Base-by-base conservation (phyloP, 2,329 filamentous ascomycete species). In the Lachnellula willkommii region DNA sequence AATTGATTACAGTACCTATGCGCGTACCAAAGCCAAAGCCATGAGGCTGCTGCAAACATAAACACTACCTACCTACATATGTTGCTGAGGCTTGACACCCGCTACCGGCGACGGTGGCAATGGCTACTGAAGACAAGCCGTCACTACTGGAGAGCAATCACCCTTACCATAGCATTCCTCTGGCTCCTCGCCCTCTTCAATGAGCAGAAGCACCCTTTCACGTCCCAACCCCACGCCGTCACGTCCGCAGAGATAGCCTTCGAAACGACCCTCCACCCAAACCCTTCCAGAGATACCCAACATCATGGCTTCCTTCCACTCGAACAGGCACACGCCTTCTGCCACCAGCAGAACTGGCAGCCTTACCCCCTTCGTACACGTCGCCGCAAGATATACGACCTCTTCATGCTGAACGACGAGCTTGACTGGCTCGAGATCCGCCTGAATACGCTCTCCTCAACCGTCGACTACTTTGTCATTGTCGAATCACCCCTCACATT, bases 371-470 rank as follows among this genome's bases (percentile, higher is more conserved):
- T 36, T 1, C 52, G 54, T 11, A 26, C 35, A 7, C 26, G 12
- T 2, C 46, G 67, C 9, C 75, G 80, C 50, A 82, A 80, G 65
- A 72, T 84, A 28, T 84, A 82, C 66, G 83, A 87, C 65, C 73
- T 87, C 1, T 74, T 85, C 62, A 79, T 86, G 74, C 69, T 86
- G 62, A 84, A 83, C 61, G 79, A 76, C 4, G 84, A 87, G 70
- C 73, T 87, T n/a, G 83, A 87, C 70, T 84, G 81, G 77, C 74
- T 87, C 37, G 83, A 87, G 45, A 80, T 88, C 48, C 79, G 82
- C 11, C 73, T 87, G 3, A 75, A 82, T 63, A 79, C 79, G 2
- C 75, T 84, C 15, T 78, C 79, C 55, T 69, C 78, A 40, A 71
- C 78, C 43, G 81, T 87, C 57, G 83, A 87, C 70, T 85, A 84